These are phyloP conservation scores for Pseudonitzschia multistriata DNA, from an alignment of 108 stramenopile genomes.

Conservation along the genomic window DNA sequence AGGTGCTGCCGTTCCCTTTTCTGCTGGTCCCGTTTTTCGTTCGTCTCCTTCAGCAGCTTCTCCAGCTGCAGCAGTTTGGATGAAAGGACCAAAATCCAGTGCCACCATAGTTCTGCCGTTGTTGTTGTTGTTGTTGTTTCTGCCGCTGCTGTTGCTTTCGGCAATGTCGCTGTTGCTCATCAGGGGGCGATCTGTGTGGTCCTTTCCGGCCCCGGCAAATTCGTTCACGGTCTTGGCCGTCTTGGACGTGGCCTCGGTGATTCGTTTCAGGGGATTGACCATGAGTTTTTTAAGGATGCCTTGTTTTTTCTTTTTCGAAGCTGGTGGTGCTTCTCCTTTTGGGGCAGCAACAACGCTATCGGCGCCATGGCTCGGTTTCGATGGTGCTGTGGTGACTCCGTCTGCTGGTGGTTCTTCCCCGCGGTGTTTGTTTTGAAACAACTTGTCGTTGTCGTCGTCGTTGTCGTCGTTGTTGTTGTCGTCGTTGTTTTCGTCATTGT, in stretches of 20 bases:
- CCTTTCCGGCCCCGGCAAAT: slow-evolving; percentile 17
- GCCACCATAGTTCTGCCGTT: not conserved
- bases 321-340: not conserved
- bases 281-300: not conserved
- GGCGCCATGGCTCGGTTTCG: not conserved
- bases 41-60: not conserved
- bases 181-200: slow-evolving; percentile 21
- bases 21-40: too few relatives aligned
- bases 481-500: not conserved
- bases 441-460: not conserved
- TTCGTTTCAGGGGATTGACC: slow-evolving; percentile 1
- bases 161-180: not conserved
- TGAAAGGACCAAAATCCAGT: not conserved
- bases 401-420: not conserved
- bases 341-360: too few relatives aligned
- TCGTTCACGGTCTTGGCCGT: slow-evolving; percentile 7
- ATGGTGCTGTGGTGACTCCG: not conserved
- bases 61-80: not conserved
- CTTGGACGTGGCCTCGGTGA: slow-evolving; percentile 11
- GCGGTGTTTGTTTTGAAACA: not conserved
- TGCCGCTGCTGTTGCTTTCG: too few relatives aligned
- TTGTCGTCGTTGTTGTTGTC: not conserved
- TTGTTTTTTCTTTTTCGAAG: not conserved
- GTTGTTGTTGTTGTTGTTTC: slow-evolving; percentile 1
- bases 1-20: too few relatives aligned